Evolutionary conservation across 1,139 yeast species (phyloP), one percentile per base, ranked within the genome.

Genomic region (Dujonia santamariae): DNA sequence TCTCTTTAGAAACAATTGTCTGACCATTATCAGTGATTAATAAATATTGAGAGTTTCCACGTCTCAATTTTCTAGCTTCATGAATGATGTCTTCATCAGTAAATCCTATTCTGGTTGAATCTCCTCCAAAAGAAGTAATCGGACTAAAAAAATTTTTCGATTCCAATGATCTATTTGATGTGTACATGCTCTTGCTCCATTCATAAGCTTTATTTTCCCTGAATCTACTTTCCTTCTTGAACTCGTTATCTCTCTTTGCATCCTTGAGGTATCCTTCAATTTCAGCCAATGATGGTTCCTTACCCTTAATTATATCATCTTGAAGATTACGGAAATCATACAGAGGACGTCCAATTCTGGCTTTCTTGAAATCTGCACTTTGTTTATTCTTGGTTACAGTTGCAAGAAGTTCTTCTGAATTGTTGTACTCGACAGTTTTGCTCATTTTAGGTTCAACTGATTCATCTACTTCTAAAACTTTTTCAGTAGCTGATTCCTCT

Each of bases 171-270:
- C 72, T 54, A 6, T 75, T 65, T 15, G 60, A 47, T 13, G 55
- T 50, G 13, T 48, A 44, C 43, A 60, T 54, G 28, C 61, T 57
- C 27, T 50, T 57, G 34, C 73, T 63, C 75, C 80, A 76, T 36
- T 77, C 82, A 45, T 59, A 75, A 1, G 84, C 80, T 32, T 68
- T 66, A 25, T 63, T 50, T 35, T 72, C 73, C 30, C 78, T 63
- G 46, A 74, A 73, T 32, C 61, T 49, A 26, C 62, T 64, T 37
- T 74, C 75, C 21, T 67, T 70, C 12, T 60, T 62, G 15, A 47
- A 35, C 19, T 66, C 66, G 31, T 56, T 61, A 22, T 63, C 59
- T 17, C 54, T 52, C 37, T 71, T 72, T 2, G 79, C 73, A 8
- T 59, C 56, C 35, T 64, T 56, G 31, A 80, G 58, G 35, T 70